A percentile compares a stretch with the other conserved stretches of the same genome.
phyloP scores from a whole-genome alignment of 1,284 basidiomycete species.

The Melampsora larici-populina region DNA sequence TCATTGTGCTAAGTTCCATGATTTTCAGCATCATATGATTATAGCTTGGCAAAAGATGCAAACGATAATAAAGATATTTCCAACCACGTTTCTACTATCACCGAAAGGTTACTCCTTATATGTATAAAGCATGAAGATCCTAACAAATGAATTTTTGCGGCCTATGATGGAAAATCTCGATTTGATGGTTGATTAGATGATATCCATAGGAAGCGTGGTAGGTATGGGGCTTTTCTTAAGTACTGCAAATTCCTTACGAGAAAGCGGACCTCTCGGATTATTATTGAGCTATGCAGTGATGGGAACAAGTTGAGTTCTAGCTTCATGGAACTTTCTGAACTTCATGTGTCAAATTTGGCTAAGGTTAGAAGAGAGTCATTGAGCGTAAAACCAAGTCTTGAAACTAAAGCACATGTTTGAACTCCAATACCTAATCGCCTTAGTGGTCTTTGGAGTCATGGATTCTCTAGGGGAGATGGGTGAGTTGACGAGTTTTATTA shows the following conservation, averaged over 20 bases:
- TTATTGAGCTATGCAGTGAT: constrained; percentile 52
- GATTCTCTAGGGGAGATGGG: constrained; percentile 57
- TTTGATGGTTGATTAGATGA: constrained; percentile 20
- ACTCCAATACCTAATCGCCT: background rate
- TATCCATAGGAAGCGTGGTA: constrained; percentile 34
- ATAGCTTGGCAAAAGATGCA: no score
- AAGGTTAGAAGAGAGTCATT: no score
- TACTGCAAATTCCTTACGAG: constrained; percentile 52
- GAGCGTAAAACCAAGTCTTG: background rate
- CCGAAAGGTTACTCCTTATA: background rate
- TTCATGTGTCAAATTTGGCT: no score
- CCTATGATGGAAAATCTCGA: background rate
- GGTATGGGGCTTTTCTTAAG: constrained; percentile 52
- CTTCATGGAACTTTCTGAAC: constrained; percentile 49
- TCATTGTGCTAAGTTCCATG: no score
- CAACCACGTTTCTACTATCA: no score
- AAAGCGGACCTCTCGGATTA: constrained; percentile 57
- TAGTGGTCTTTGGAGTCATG: constrained; percentile 49
- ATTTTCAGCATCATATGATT: no score
- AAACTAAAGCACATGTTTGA: background rate
- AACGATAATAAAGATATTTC: background rate
- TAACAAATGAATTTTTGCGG: background rate
- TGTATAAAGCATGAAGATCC: background rate
- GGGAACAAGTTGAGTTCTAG: constrained; percentile 43
- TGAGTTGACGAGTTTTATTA: constrained; percentile 42